Percentiles rank a stretch among this genome's conserved stretches.
Conservation (phyloP, 2,329 filamentous ascomycete species). For the Pleurostoma richardsiae region DNA sequence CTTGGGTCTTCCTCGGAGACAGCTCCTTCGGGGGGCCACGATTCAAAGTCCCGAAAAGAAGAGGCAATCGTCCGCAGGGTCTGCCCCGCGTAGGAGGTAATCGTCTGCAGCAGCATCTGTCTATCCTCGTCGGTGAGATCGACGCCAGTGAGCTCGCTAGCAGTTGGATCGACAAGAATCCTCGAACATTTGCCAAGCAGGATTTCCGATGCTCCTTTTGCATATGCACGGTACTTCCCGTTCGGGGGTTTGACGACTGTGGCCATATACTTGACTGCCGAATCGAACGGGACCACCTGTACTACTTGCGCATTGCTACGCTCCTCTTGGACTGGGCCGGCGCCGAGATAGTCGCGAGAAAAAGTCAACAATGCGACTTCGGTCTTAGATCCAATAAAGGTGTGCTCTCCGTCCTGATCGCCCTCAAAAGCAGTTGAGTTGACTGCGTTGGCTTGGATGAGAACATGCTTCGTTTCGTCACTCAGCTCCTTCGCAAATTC, state of each 20-base stretch:
- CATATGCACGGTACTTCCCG: constrained; percentile 43
- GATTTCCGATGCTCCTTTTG: constrained; percentile 55
- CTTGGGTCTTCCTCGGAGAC: constrained; percentile 54
- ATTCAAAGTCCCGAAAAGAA: constrained; percentile 67
- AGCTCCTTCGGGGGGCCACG: constrained; percentile 67
- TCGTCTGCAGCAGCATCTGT: constrained; percentile 46
- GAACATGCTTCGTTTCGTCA: constrained; percentile 12
- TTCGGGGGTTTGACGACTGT: constrained; percentile 41
- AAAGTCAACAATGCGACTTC: constrained; percentile 49
- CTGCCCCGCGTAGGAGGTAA: constrained; percentile 56
- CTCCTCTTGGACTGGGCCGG: constrained; percentile 38
- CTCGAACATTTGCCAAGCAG: constrained; percentile 39
- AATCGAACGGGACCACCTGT: constrained; percentile 50
- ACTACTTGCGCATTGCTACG: constrained; percentile 38
- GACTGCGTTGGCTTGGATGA: constrained; percentile 27
- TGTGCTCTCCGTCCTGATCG: constrained; percentile 24
- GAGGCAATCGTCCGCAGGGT: constrained; percentile 73
- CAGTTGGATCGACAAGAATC: constrained; percentile 36
- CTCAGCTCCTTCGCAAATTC: constrained; percentile 15
- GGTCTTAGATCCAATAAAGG: constrained; percentile 49
- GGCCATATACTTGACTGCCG: constrained; percentile 51
- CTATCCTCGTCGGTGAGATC: constrained; percentile 52
- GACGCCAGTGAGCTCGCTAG: constrained; percentile 44
- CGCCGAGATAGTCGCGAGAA: constrained; percentile 41
- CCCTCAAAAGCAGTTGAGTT: constrained; percentile 52